Evolutionary conservation across 371 early-diverging fungal genomes (phyloP).

Genomic region (Apophysomyces sp.): DNA sequence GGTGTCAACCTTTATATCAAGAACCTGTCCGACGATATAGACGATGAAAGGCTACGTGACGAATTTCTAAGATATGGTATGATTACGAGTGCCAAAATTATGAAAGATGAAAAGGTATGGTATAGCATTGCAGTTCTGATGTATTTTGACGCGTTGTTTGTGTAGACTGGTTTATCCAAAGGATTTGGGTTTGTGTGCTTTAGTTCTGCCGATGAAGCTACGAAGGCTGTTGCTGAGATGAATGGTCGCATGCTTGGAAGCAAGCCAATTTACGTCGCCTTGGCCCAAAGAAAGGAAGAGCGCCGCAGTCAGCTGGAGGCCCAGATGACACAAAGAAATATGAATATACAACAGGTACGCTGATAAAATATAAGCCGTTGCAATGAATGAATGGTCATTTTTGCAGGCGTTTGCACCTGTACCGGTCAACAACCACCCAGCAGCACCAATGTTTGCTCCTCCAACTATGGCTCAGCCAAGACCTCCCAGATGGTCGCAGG

Average conservation of each 20-base stretch:
- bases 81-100: constrained; percentile 96
- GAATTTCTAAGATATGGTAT: constrained; percentile 90
- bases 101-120: constrained; percentile 82
- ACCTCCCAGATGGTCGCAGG: constrained; percentile 2
- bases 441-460: neutral
- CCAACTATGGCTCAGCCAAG: constrained; percentile 11
- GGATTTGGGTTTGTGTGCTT: constrained; percentile 94
- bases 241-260: constrained; percentile 78
- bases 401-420: constrained; percentile 14
- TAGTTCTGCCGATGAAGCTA: constrained; percentile 84
- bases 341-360: constrained; percentile 14
- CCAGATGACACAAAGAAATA: constrained; percentile 75
- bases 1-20: constrained; percentile 97
- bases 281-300: constrained; percentile 96
- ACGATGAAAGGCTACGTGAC: constrained; percentile 88
- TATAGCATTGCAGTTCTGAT: neutral
- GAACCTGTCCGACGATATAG: constrained; percentile 92
- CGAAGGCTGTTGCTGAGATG: constrained; percentile 85
- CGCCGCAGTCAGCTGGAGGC: constrained; percentile 87
- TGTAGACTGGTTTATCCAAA: constrained; percentile 57
- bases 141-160: neutral
- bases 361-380: neutral
- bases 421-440: constrained; percentile 7
- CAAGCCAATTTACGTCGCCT: constrained; percentile 96
- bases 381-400: constrained; percentile 17